Evolutionary conservation across 2,329 filamentous ascomycete species (phyloP).

Genomic region (Aphanoascus verrucosus): DNA sequence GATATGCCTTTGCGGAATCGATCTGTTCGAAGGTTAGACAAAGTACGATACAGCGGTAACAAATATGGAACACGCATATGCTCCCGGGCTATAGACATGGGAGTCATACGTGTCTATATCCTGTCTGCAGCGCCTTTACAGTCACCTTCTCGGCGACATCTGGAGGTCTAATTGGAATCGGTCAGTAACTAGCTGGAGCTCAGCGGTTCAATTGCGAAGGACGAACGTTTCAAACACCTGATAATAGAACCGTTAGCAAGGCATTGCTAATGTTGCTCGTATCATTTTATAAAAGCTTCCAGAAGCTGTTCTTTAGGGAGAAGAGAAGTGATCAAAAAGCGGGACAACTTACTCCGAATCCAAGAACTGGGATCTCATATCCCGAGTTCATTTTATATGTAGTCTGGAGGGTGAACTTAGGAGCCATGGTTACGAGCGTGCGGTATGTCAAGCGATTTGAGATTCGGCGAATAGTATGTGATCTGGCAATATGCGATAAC

Average conservation of each 20-base stretch:
- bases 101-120: conserved; percentile 46
- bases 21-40: conserved; percentile 30
- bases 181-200: not conserved
- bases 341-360: conserved; percentile 31
- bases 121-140: conserved; percentile 44
- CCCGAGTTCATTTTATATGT: conserved; percentile 46
- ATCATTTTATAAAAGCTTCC: not conserved
- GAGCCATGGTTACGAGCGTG: conserved; percentile 11
- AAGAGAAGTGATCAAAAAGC: not conserved
- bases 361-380: conserved; percentile 50
- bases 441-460: not conserved
- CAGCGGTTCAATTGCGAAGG: not conserved
- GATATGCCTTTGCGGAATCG: conserved; percentile 49
- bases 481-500: too few relatives aligned
- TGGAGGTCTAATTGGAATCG: conserved; percentile 39
- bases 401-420: conserved; percentile 23
- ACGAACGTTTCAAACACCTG: conserved; percentile 34
- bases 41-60: not conserved
- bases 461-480: too few relatives aligned
- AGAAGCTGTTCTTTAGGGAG: not conserved
- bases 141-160: conserved; percentile 49
- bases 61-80: too few relatives aligned
- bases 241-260: conserved; percentile 12
- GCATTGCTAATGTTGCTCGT: not conserved
- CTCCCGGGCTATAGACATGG: too few relatives aligned